Percentiles rank a stretch among this genome's conserved stretches.
Conservation (phyloP, 495 filamentous ascomycete genomes). For the Hyaloscypha bicolor region DNA sequence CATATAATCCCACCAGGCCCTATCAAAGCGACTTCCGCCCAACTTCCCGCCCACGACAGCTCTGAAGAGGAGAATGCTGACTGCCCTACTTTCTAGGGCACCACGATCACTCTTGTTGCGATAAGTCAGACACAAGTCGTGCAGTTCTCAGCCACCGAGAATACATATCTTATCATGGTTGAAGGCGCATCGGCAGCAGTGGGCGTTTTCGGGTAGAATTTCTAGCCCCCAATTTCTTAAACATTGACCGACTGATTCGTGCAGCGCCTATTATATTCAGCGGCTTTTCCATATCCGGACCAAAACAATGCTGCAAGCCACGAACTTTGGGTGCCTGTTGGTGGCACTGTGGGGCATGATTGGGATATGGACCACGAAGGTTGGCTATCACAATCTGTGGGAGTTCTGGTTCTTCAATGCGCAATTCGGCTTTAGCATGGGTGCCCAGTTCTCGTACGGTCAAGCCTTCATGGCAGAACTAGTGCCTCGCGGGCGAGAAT, state of each 20-base stretch:
- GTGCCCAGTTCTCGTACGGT: conserved; percentile 31
- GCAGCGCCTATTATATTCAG: conserved; percentile 28
- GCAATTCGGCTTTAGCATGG: conserved; percentile 25
- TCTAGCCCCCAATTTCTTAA: neutral
- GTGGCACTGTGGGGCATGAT: conserved; percentile 30
- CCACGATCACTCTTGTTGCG: conserved; percentile 23
- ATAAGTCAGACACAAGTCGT: conserved; percentile 33
- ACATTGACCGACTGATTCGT: neutral
- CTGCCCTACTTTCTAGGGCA: neutral
- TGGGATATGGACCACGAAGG: conserved; percentile 31
- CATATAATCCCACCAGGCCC: too few relatives aligned
- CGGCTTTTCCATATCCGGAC: conserved; percentile 24
- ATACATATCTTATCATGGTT: conserved; percentile 33
- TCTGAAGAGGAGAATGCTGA: too few relatives aligned
- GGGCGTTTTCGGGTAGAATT: conserved; percentile 8
- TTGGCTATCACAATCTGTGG: conserved; percentile 34
- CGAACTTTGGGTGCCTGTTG: conserved; percentile 27
- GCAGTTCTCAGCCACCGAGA: conserved; percentile 28
- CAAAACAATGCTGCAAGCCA: conserved; percentile 30
- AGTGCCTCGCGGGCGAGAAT: conserved; percentile 31
- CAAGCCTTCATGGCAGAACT: conserved; percentile 33
- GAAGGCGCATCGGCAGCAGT: conserved; percentile 25
- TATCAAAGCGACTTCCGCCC: too few relatives aligned
- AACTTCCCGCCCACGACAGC: too few relatives aligned
- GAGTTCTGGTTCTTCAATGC: conserved; percentile 33